Evolutionary conservation across 2,329 filamentous ascomycete species (phyloP).

Genomic region (Trichothecium sympodiale): DNA sequence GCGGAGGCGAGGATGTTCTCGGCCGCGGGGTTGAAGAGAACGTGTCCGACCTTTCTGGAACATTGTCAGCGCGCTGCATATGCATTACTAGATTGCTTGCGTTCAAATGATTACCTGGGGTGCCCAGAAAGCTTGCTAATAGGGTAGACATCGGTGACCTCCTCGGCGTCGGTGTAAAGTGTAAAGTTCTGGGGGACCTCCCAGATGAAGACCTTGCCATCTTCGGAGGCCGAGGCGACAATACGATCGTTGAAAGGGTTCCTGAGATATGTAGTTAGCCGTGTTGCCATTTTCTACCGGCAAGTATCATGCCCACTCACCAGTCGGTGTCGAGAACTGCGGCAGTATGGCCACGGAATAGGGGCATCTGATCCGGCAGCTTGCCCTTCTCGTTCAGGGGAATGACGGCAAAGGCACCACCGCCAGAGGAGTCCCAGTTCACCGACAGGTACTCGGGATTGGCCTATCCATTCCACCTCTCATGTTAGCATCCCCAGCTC

Average conservation of each 20-base stretch:
- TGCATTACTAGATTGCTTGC: constrained; percentile 1
- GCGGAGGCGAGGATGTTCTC: constrained; percentile 92
- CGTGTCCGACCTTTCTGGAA: constrained; percentile 86
- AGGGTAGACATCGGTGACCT: constrained; percentile 71
- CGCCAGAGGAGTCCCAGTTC: constrained; percentile 96
- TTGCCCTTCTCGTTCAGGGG: constrained; percentile 83
- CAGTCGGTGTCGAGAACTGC: constrained; percentile 96
- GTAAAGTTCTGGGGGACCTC: constrained; percentile 83
- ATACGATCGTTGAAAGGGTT: constrained; percentile 92
- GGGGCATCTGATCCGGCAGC: constrained; percentile 80
- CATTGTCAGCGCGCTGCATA: background rate
- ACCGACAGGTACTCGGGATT: constrained; percentile 94
- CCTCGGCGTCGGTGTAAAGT: constrained; percentile 73
- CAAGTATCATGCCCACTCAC: constrained; percentile 19
- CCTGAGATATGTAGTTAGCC: constrained; percentile 35
- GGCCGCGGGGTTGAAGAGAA: constrained; percentile 93
- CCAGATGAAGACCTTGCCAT: constrained; percentile 96
- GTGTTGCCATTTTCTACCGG: background rate
- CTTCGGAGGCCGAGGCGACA: constrained; percentile 88
- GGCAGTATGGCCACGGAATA: constrained; percentile 93
- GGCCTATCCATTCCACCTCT: constrained; percentile 41
- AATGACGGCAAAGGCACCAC: constrained; percentile 93
- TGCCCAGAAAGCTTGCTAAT: constrained; percentile 77
- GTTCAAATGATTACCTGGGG: constrained; percentile 51
- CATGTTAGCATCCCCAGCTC: constrained; percentile 7